Evolutionary conservation across 371 early-diverging fungal genomes (phyloP), one percentile per base, ranked within the genome.

Genomic region (Polyrhizophydium stewartii): DNA sequence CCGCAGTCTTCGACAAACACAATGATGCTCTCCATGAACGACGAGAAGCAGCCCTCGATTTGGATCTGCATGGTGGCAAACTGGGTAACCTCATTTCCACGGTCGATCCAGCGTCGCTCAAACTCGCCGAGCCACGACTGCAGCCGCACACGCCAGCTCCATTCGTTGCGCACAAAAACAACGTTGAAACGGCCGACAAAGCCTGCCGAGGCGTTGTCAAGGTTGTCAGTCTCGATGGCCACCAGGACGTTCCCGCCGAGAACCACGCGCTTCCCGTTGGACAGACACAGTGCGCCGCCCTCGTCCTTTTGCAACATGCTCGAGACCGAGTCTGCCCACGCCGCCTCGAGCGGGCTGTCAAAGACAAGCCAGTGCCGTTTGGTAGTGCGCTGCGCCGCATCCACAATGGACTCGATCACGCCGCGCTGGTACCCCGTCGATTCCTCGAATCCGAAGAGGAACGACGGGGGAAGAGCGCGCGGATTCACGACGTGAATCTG

Each of bases 241-340:
- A 59, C 35, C 16, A 56, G 58, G 5, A 21, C 12, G 50, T 9
- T 59, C 7, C 9, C 17, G 38, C 9, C 3, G 27, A 56, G n/a
- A 35, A 33, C 2, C 7, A 56, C 56, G n/a, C 56, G 52, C 31
- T 59, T 52, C 6, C 59, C 52, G 31, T 47, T 32, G 35, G 47
- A 49, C n/a, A 50, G 56, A 28, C 49, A 47, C 49, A 47, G 49
- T 47, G 49, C 49, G 16, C 49, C 49, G 28, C 49, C 49, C 16
- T 47, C 49, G 3, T 47, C 49, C 28, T 25, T 47, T 47, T 47
- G 49, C 22, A 47, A 16, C 49, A 47, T 3, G 28, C 49, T 47
- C 28, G 49, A 57, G 10, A 57, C 41, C 19, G 30, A 13, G 21
- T 61, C 61, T 12, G 61, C 50, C 61, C 61, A 61, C 12, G 35